These are phyloP conservation scores for Fusarium papillatum DNA, from an alignment of 2,329 filamentous ascomycete genomes.

Conservation along the genomic window DNA sequence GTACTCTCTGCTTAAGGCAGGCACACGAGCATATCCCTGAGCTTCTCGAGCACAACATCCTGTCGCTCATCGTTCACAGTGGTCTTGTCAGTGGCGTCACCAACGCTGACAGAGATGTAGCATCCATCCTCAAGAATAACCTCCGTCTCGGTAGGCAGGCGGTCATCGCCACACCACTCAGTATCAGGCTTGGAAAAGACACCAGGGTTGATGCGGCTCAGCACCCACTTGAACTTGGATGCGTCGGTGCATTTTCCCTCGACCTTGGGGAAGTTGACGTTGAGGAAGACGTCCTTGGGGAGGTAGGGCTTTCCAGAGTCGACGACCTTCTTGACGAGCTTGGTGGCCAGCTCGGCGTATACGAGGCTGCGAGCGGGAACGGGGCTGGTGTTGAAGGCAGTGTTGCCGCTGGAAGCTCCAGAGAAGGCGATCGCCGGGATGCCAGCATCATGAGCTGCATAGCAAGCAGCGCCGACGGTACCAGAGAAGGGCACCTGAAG, in stretches of 20 bases:
- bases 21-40: conserved; percentile 49
- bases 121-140: conserved; percentile 68
- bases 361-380: conserved; percentile 66
- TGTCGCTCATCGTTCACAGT: conserved; percentile 56
- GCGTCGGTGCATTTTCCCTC: conserved; percentile 63
- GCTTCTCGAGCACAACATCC: conserved; percentile 47
- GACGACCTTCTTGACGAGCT: conserved; percentile 68
- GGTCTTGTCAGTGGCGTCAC: conserved; percentile 70
- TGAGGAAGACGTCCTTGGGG: conserved; percentile 71
- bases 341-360: conserved; percentile 74
- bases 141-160: conserved; percentile 70
- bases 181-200: conserved; percentile 68
- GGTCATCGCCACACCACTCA: conserved; percentile 65
- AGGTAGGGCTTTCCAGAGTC: conserved; percentile 73
- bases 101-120: conserved; percentile 74
- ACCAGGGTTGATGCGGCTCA: conserved; percentile 72
- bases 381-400: conserved; percentile 67
- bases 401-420: conserved; percentile 62
- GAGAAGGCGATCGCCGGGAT: conserved; percentile 80
- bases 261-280: conserved; percentile 77
- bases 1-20: conserved; percentile 19
- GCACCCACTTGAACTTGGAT: conserved; percentile 72
- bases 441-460: conserved; percentile 65
- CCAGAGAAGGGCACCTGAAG: conserved; percentile 71
- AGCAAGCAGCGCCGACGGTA: conserved; percentile 75